Conservation (phyloP, 495 filamentous ascomycete genomes). For the Talaromyces nanjingensis region DNA sequence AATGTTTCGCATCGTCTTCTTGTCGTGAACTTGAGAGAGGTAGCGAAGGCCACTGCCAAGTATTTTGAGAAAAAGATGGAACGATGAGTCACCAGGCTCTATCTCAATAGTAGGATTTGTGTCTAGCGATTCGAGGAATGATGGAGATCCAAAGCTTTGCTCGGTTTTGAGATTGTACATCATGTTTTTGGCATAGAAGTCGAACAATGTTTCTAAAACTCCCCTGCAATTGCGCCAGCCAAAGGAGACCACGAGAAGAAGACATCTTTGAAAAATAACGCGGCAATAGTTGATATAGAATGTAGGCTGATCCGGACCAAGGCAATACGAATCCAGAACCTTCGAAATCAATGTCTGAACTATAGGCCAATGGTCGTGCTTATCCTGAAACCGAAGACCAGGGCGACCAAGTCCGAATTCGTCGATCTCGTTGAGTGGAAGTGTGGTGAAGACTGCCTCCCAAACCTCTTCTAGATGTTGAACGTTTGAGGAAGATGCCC, state of each 20-base stretch:
- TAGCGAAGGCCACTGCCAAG: conserved; percentile 62
- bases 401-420: conserved; percentile 51
- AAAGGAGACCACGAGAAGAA: conserved; percentile 73
- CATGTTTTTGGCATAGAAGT: conserved; percentile 77
- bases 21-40: conserved; percentile 48
- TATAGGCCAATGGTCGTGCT: conserved; percentile 65
- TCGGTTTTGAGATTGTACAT: conserved; percentile 73
- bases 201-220: conserved; percentile 75
- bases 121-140: conserved; percentile 70
- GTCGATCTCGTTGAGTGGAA: conserved; percentile 77
- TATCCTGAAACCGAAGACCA: conserved; percentile 44
- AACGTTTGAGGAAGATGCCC: conserved; percentile 35
- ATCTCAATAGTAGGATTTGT: conserved; percentile 52
- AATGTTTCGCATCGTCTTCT: conserved; percentile 70
- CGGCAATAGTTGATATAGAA: conserved; percentile 79
- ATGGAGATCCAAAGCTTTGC: conserved; percentile 64
- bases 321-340: conserved; percentile 58
- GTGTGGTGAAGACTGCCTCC: conserved; percentile 62
- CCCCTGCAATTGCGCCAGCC: conserved; percentile 76
- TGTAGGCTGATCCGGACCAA: conserved; percentile 42
- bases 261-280: conserved; percentile 65
- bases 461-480: conserved; percentile 60
- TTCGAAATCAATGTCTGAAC: conserved; percentile 59
- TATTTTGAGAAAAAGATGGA: conserved; percentile 88
- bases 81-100: conserved; percentile 69